These are phyloP conservation scores for Suillus discolor DNA, from an alignment of 768 basidiomycete species.

Conservation along the genomic window DNA sequence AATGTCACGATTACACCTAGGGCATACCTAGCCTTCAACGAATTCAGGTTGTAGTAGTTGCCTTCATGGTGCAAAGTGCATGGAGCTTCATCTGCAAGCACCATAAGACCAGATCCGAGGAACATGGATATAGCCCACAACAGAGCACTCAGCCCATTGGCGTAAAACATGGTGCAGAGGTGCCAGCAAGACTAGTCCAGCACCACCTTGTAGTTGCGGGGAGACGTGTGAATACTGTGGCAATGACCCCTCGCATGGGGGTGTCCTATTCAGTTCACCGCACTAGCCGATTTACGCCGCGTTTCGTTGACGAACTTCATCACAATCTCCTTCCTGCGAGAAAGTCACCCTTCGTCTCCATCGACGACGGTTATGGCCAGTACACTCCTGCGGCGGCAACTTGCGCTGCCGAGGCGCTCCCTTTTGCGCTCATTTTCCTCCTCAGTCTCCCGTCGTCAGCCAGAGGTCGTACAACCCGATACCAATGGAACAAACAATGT, in stretches of 20 bases:
- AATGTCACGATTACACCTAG: neutral
- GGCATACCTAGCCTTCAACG: conserved; percentile 58
- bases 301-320: conserved; percentile 1
- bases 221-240: neutral
- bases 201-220: neutral
- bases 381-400: conserved; percentile 62
- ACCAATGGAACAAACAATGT: conserved; percentile 44
- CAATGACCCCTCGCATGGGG: conserved; percentile 27
- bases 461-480: conserved; percentile 28
- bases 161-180: conserved; percentile 9
- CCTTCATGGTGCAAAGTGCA: conserved; percentile 59
- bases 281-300: conserved; percentile 32
- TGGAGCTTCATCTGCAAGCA: conserved; percentile 48
- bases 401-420: conserved; percentile 37
- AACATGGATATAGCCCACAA: conserved; percentile 4
- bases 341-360: conserved; percentile 15
- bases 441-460: conserved; percentile 24
- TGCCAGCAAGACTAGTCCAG: conserved; percentile 1
- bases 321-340: conserved; percentile 5
- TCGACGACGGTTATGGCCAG: conserved; percentile 59
- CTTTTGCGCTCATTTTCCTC: conserved; percentile 29
- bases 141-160: conserved; percentile 7
- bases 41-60: conserved; percentile 68
- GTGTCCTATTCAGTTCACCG: conserved; percentile 20
- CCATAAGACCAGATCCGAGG: conserved; percentile 11